A percentile compares a stretch with the other conserved stretches of the same genome.
phyloP scores from a whole-genome alignment of 495 filamentous ascomycete genomes.

The Penicillium taxi region DNA sequence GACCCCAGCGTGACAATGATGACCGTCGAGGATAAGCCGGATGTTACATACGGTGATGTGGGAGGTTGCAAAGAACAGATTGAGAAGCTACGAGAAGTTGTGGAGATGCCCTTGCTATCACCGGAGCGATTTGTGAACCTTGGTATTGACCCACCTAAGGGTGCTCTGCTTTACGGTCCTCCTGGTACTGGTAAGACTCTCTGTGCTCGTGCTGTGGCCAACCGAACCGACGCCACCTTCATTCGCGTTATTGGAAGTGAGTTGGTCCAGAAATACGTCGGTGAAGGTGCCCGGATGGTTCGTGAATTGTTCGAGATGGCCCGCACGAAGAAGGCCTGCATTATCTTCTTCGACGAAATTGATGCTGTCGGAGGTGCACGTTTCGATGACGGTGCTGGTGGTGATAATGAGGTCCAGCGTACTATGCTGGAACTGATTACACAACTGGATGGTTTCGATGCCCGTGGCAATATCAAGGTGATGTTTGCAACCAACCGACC shows the following conservation, averaged over 20 bases:
- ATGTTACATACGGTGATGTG: slow-evolving; percentile 98
- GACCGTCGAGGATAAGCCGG: slow-evolving; percentile 99
- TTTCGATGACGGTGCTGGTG: slow-evolving; percentile 95
- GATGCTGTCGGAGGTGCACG: slow-evolving; percentile 97
- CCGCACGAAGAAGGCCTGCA: slow-evolving; percentile 98
- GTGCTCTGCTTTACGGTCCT: slow-evolving; percentile 91
- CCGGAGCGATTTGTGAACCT: slow-evolving; percentile 95
- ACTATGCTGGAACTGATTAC: slow-evolving; percentile 99
- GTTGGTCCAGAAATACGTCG: slow-evolving; percentile 97
- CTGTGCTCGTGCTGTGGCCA: slow-evolving; percentile 93
- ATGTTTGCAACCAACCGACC: slow-evolving; percentile 99
- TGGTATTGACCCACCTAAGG: slow-evolving; percentile 97
- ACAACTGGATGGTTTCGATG: slow-evolving; percentile 95
- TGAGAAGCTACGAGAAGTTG: slow-evolving; percentile 96
- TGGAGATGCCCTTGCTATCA: slow-evolving; percentile 94
- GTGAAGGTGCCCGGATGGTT: slow-evolving; percentile 96
- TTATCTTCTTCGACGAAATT: slow-evolving; percentile 99
- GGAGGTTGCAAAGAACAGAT: slow-evolving; percentile 99
- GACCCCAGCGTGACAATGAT: slow-evolving; percentile 99
- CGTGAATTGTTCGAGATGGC: slow-evolving; percentile 99
- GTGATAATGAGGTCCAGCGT: slow-evolving; percentile 98
- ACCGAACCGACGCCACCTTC: slow-evolving; percentile 95
- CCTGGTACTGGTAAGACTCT: slow-evolving; percentile 98
- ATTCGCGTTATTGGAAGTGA: slow-evolving; percentile 97
- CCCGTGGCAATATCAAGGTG: slow-evolving; percentile 97